Evolutionary conservation across 371 early-diverging fungal species (phyloP).

Genomic region (Funneliformis caledonium): DNA sequence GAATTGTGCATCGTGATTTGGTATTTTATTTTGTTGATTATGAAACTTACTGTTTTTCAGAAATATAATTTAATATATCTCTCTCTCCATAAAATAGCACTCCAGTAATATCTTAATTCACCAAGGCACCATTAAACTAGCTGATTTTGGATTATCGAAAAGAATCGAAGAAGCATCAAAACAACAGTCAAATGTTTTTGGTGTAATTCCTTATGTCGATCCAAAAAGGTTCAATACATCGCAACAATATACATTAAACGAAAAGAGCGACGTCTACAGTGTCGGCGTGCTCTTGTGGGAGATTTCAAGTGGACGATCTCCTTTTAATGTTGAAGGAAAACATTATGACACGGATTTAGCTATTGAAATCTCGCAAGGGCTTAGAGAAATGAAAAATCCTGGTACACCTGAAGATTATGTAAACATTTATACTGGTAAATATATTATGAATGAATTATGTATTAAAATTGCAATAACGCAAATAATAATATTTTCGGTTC

Average conservation of each 20-base stretch:
- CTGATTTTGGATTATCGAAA: conserved; percentile 33
- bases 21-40: not conserved
- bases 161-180: not conserved
- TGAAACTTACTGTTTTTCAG: not conserved
- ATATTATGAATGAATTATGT: too few species aligned
- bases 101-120: conserved; percentile 33
- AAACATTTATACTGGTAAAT: too few species aligned
- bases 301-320: not conserved
- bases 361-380: too few species aligned
- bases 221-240: too few species aligned
- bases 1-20: conserved; percentile 19
- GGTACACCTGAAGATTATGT: too few species aligned
- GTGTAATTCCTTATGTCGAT: too few species aligned
- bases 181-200: too few species aligned
- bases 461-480: too few species aligned
- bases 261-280: conserved; percentile 38
- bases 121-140: conserved; percentile 8
- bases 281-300: not conserved
- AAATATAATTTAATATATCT: not conserved
- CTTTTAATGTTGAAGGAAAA: not conserved
- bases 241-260: not conserved
- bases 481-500: too few species aligned
- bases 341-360: not conserved
- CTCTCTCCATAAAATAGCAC: not conserved
- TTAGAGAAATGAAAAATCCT: too few species aligned